phyloP scores from a whole-genome alignment of 2,329 filamentous ascomycete genomes.

The Fusarium begoniae region DNA sequence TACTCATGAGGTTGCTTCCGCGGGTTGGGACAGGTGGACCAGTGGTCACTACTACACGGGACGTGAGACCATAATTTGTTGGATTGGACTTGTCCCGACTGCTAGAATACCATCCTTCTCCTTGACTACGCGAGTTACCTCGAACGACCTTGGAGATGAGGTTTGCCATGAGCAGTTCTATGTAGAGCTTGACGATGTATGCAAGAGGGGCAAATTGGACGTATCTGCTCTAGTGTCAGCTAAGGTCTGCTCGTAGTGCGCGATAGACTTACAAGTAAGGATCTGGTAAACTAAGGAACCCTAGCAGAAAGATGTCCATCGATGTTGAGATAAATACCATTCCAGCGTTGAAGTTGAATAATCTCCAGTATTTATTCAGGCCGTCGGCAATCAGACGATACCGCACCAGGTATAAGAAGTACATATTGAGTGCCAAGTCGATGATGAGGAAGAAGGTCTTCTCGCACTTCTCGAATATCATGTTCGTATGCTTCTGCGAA shows the following conservation, averaged over 20 bases:
- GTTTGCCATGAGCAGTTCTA: slow-evolving; percentile 62
- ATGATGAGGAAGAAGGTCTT: slow-evolving; percentile 61
- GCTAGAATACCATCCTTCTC: slow-evolving; percentile 12
- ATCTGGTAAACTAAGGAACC: slow-evolving; percentile 36
- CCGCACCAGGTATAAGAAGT: slow-evolving; percentile 59
- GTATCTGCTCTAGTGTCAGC: slow-evolving; percentile 37
- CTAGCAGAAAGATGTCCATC: slow-evolving; percentile 53
- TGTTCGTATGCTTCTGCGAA: slow-evolving; percentile 18
- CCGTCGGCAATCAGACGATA: slow-evolving; percentile 57
- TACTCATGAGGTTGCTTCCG: background rate
- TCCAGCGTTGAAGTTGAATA: slow-evolving; percentile 59
- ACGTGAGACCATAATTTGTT: slow-evolving; percentile 11
- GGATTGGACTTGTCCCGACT: slow-evolving; percentile 16
- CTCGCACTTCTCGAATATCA: slow-evolving; percentile 39
- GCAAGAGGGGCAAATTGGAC: slow-evolving; percentile 62
- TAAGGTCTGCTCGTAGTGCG: rapidly evolving
- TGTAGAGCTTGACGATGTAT: slow-evolving; percentile 62
- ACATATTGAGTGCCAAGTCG: slow-evolving; percentile 59
- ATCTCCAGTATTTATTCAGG: slow-evolving; percentile 59
- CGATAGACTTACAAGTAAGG: slow-evolving; percentile 12
- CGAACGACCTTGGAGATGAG: slow-evolving; percentile 55
- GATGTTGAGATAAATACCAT: slow-evolving; percentile 59
- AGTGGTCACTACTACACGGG: slow-evolving; percentile 16
- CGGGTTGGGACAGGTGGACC: background rate
- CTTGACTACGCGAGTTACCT: background rate